A percentile compares a stretch with the other conserved stretches of the same genome.
These are phyloP conservation scores for Xylariaceae sp. DNA, from an alignment of 2,329 filamentous ascomycete genomes.

Conservation along the genomic window DNA sequence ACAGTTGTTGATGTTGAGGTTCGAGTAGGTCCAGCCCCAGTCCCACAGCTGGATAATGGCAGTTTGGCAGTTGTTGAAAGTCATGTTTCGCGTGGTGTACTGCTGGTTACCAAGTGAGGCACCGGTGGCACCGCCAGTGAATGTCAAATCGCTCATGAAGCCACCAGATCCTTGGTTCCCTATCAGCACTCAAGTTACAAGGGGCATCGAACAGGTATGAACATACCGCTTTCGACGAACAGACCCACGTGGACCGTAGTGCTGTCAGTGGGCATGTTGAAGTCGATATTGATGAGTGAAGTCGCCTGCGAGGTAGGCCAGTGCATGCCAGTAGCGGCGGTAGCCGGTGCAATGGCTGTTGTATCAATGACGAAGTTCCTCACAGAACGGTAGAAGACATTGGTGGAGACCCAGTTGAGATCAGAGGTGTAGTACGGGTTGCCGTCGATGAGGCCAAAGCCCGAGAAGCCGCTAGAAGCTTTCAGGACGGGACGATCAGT, in stretches of 20 bases:
- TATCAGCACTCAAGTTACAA: too few relatives aligned
- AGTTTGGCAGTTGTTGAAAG: conserved; percentile 58
- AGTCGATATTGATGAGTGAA: conserved; percentile 42
- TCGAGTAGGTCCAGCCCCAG: conserved; percentile 65
- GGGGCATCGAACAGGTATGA: too few relatives aligned
- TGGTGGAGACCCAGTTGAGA: conserved; percentile 39
- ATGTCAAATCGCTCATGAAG: conserved; percentile 51
- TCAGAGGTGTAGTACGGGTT: conserved; percentile 38
- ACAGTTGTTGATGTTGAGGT: conserved; percentile 51
- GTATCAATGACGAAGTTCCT: conserved; percentile 58
- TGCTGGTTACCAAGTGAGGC: conserved; percentile 62
- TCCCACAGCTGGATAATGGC: conserved; percentile 64
- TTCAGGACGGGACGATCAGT: conserved; percentile 47
- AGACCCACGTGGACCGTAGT: conserved; percentile 25
- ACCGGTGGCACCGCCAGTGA: conserved; percentile 50
- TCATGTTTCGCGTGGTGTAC: conserved; percentile 60
- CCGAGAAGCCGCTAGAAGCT: conserved; percentile 43
- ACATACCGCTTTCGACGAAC: conserved; percentile 26
- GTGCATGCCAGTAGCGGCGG: conserved; percentile 41
- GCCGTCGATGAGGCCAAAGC: conserved; percentile 50
- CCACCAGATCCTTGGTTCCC: conserved; percentile 27
- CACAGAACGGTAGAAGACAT: conserved; percentile 58
- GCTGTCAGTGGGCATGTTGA: conserved; percentile 33
- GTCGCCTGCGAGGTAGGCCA: conserved; percentile 58
- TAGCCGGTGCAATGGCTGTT: conserved; percentile 20